These are phyloP conservation scores for Cercophora newfieldiana DNA, from an alignment of 495 filamentous ascomycete species.

Conservation along the genomic window DNA sequence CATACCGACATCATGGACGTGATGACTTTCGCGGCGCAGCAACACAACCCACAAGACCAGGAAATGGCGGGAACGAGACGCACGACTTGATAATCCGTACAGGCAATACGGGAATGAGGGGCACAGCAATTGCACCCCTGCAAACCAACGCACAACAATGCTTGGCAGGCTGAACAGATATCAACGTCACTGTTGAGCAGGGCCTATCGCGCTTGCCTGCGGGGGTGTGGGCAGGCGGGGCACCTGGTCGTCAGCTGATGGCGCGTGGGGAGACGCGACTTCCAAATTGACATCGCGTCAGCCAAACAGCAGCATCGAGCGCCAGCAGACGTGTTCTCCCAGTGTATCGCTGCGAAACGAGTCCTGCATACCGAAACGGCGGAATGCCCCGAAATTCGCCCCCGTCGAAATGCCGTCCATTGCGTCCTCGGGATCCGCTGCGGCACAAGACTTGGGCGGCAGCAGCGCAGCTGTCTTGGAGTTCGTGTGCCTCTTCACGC, in stretches of 20 bases:
- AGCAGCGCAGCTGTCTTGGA: conserved; percentile 67
- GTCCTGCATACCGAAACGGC: no score
- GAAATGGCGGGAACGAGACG: neutral
- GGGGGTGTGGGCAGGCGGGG: neutral
- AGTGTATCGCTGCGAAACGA: no score
- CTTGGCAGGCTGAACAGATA: neutral
- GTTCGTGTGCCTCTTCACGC: conserved; percentile 80
- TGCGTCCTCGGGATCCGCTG: conserved; percentile 19
- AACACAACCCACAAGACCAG: neutral
- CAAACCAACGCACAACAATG: neutral
- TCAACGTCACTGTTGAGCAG: neutral
- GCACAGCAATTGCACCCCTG: neutral
- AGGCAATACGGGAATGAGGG: neutral
- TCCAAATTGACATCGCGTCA: conserved; percentile 19
- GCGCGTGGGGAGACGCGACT: conserved; percentile 19
- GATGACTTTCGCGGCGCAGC: conserved; percentile 5
- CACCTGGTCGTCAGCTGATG: conserved; percentile 20
- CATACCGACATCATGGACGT: conserved; percentile 13
- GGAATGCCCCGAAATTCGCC: neutral
- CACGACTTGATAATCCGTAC: neutral
- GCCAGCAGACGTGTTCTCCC: no score
- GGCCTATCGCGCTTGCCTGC: neutral
- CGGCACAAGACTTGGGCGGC: neutral
- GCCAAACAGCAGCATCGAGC: no score
- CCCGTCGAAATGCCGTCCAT: conserved; percentile 24